A percentile compares a stretch with the other conserved stretches of the same genome.
Conservation (phyloP, 495 filamentous ascomycete species). For the Xylaria venustula region DNA sequence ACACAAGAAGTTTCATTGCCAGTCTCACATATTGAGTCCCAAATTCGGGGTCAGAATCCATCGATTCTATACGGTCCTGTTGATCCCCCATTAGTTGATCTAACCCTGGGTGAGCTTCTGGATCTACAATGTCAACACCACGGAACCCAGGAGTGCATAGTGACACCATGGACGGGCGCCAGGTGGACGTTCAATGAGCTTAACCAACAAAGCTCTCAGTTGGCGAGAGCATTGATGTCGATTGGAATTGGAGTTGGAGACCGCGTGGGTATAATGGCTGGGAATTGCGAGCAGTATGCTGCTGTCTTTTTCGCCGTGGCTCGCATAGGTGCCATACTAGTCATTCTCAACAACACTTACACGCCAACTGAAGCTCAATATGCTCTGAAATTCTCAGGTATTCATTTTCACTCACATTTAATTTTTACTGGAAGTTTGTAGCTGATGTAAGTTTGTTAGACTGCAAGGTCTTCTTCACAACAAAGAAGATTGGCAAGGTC, state of each 20-base stretch:
- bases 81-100: conserved; percentile 56
- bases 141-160: conserved; percentile 57
- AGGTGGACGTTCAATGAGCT: conserved; percentile 66
- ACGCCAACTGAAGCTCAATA: conserved; percentile 62
- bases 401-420: conserved; percentile 13
- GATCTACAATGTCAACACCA: conserved; percentile 62
- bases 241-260: conserved; percentile 63
- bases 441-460: conserved; percentile 26
- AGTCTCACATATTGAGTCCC: conserved; percentile 14
- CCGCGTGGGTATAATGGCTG: conserved; percentile 67
- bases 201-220: conserved; percentile 56
- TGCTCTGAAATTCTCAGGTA: conserved; percentile 64
- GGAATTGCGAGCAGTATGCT: conserved; percentile 70
- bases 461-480: conserved; percentile 65
- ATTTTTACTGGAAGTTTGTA: neutral
- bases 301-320: conserved; percentile 67
- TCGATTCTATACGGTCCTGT: conserved; percentile 61
- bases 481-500: conserved; percentile 57
- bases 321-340: conserved; percentile 63
- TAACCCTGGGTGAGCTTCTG: conserved; percentile 62
- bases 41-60: conserved; percentile 32
- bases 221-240: conserved; percentile 58
- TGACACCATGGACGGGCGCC: conserved; percentile 65
- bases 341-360: conserved; percentile 72
- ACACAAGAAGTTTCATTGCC: conserved; percentile 14